Percentiles rank a stretch among this genome's conserved stretches.
Conservation (phyloP, 139 green algal species). For the Tetradesmus obliquus region DNA sequence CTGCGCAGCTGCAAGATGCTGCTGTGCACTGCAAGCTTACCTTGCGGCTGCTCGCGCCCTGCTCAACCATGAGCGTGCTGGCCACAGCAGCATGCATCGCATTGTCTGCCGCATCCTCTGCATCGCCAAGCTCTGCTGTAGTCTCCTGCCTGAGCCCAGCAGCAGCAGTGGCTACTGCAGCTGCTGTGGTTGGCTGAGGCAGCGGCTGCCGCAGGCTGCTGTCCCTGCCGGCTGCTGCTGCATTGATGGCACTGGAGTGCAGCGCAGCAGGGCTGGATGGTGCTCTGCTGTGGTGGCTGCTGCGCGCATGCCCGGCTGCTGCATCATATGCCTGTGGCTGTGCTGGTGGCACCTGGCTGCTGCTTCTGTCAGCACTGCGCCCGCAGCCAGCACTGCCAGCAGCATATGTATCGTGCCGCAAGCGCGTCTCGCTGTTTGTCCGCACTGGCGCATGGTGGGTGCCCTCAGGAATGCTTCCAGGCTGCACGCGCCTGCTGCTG, state of each 20-base stretch:
- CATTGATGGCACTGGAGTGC: background rate
- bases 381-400: background rate
- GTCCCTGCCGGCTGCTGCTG: background rate
- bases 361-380: background rate
- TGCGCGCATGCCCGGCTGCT: background rate
- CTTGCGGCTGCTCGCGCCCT: background rate
- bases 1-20: background rate
- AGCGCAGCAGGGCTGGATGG: background rate
- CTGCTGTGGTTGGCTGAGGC: background rate
- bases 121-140: background rate
- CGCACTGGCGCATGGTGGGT: background rate
- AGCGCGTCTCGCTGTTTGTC: background rate
- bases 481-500: background rate
- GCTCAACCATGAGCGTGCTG: background rate
- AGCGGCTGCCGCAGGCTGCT: background rate
- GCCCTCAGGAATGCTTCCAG: background rate
- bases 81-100: constrained; percentile 18
- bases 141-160: background rate
- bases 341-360: background rate
- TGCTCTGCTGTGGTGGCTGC: background rate
- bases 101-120: constrained; percentile 3
- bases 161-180: background rate
- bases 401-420: background rate
- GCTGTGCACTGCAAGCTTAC: background rate
- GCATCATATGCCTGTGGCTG: background rate